Percentiles rank a stretch among this genome's conserved stretches.
Evolutionary conservation across 805 yeast species (phyloP).

Genomic region (Saccharomycopsis vini): DNA sequence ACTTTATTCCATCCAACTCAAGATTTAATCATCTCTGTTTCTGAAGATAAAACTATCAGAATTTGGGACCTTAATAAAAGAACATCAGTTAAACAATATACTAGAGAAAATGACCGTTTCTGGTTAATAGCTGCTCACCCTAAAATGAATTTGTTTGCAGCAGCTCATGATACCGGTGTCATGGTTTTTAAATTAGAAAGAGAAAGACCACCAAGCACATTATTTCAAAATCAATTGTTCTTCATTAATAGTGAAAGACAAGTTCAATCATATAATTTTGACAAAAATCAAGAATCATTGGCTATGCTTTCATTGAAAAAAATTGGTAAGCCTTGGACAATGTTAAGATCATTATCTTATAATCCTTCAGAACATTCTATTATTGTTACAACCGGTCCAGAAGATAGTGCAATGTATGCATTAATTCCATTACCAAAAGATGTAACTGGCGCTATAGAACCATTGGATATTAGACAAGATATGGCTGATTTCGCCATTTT

Average conservation of each 20-base stretch:
- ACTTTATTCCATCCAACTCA: constrained; percentile 89
- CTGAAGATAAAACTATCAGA: constrained; percentile 93
- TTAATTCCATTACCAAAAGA: constrained; percentile 74
- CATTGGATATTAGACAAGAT: constrained; percentile 70
- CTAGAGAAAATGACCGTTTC: constrained; percentile 88
- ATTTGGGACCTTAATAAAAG: constrained; percentile 95
- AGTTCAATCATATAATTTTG: constrained; percentile 70
- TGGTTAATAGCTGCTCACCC: constrained; percentile 93
- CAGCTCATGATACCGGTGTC: constrained; percentile 95
- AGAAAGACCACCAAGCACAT: constrained; percentile 87
- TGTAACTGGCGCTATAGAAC: constrained; percentile 77
- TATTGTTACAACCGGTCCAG: constrained; percentile 71
- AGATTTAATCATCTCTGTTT: constrained; percentile 84
- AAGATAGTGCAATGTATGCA: constrained; percentile 59
- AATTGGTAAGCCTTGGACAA: constrained; percentile 78
- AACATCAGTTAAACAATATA: constrained; percentile 86
- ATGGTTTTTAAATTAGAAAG: constrained; percentile 96
- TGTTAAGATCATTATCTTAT: constrained; percentile 75
- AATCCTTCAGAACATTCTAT: constrained; percentile 89
- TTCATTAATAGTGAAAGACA: constrained; percentile 80
- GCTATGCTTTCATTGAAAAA: constrained; percentile 80
- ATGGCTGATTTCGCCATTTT: constrained; percentile 80
- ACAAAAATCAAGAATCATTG: constrained; percentile 51
- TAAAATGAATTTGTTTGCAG: constrained; percentile 81
- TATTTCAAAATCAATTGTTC: constrained; percentile 62